phyloP scores from a whole-genome alignment of 345 rosid genomes.

The Pistacia vera region DNA sequence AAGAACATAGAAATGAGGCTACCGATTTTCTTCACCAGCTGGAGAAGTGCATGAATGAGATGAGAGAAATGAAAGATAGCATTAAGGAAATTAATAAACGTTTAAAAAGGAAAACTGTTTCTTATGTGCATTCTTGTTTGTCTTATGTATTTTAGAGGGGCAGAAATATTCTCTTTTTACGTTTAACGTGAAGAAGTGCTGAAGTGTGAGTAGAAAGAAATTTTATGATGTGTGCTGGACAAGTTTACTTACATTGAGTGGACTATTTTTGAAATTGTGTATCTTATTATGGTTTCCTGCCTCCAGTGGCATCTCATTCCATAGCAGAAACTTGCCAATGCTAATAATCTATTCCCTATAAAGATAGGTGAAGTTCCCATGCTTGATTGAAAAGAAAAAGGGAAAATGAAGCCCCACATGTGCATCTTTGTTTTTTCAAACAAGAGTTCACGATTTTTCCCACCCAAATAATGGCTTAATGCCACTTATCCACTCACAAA shows the following conservation, averaged over 20 bases:
- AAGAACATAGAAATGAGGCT: constrained; percentile 16
- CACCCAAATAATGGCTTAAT: no score
- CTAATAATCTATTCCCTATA: no score
- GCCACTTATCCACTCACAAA: no score
- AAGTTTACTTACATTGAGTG: not conserved
- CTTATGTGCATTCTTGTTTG: constrained; percentile 7
- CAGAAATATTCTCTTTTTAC: not conserved
- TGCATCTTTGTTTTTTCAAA: no score
- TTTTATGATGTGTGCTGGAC: not conserved
- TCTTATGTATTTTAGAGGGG: constrained; percentile 15
- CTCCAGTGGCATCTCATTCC: not conserved
- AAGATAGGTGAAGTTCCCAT: no score
- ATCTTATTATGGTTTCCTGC: not conserved
- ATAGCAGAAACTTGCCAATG: not conserved
- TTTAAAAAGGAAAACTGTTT: constrained; percentile 16
- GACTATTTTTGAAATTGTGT: not conserved
- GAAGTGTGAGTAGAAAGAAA: not conserved
- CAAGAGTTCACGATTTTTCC: no score
- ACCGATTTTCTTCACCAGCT: constrained; percentile 10
- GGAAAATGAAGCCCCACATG: no score
- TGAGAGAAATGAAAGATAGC: constrained; percentile 15
- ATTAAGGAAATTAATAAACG: constrained; percentile 9
- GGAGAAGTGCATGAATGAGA: constrained; percentile 18
- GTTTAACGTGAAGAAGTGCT: not conserved
- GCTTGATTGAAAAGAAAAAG: no score